phyloP scores from a whole-genome alignment of 495 filamentous ascomycete species.

The Oidiodendron maius region DNA sequence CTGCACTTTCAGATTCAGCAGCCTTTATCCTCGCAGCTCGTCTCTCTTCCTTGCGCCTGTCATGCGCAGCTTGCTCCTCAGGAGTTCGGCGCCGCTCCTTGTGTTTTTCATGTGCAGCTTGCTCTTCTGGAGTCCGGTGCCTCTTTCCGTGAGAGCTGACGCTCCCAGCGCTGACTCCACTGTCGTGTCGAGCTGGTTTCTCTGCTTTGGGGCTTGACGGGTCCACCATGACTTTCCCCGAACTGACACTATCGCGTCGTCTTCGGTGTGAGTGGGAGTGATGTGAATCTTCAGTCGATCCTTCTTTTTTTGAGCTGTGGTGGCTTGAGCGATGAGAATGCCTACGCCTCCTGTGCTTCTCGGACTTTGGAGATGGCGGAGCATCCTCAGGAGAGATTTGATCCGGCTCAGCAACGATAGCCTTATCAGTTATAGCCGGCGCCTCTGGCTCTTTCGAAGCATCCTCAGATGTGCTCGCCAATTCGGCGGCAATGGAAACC shows the following conservation, averaged over 20 bases:
- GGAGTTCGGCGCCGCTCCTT: conserved; percentile 16
- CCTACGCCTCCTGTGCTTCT: conserved; percentile 7
- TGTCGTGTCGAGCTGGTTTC: conserved; percentile 18
- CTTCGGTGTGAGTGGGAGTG: conserved; percentile 7
- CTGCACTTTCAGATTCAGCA: conserved; percentile 9
- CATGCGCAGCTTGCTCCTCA: conserved; percentile 25
- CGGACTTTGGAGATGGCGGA: conserved; percentile 11
- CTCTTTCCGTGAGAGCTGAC: conserved; percentile 15
- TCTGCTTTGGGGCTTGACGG: conserved; percentile 11
- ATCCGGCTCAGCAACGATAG: conserved; percentile 3
- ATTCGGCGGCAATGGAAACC: too few relatives aligned
- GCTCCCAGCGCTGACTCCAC: conserved; percentile 15
- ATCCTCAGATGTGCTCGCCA: too few relatives aligned
- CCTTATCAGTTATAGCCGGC: neutral
- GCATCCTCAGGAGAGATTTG: conserved; percentile 8
- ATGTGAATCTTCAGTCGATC: conserved; percentile 4
- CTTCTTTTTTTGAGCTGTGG: conserved; percentile 14
- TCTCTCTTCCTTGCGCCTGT: conserved; percentile 19
- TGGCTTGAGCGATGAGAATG: conserved; percentile 9
- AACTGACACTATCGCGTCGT: conserved; percentile 15
- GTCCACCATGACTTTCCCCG: conserved; percentile 7
- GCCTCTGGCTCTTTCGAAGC: too few relatives aligned
- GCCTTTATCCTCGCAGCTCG: conserved; percentile 9
- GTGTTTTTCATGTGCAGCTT: conserved; percentile 21
- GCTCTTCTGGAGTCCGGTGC: conserved; percentile 23